Base-by-base conservation (phyloP, 345 rosid species). In the Diplotaxis tenuifolia region DNA sequence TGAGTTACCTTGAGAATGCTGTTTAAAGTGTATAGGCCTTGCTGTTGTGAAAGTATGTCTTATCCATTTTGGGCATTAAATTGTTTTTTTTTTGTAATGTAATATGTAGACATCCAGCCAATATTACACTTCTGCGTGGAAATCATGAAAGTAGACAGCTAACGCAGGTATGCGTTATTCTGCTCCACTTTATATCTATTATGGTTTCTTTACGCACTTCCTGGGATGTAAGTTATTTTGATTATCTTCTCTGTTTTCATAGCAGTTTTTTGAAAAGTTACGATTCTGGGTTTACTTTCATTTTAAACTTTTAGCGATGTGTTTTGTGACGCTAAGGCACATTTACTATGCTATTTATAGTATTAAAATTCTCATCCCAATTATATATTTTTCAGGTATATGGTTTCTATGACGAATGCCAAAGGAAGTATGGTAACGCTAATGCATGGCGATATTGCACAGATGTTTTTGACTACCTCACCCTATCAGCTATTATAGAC, bases 401-500 rank as follows among this genome's bases (percentile, higher is more conserved):
- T 74, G 99, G 98, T 63, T 96, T 96, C 84, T 96, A 96, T 83
- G 99, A 96, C 62, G 99, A 96, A 71, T 96, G 99, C 86, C 99
- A 96, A 71, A 86, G 99, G 84, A 96, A 96, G 88, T 96, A 96
- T 67, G 99, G 99, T 58, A 96, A 96, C 78, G 98, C 98, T 53
- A 96, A 96, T 85, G 99, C 99, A 1, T 96, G 99, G 99, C 88
- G 98, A 63, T 96, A 92, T 70, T 96, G 99, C 82, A 96, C 99
- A 47, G 99, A 96, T 81, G 99, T 96, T 73, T 96, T 96, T 74
- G 99, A 96, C 82, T 96, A 90, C 83, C 85, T 96, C 70, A 92
- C 99, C 59, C 90, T 96, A 49, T 96, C 99, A 76, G 99, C 99
- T 53, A 90, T 96, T 67, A 88, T 96, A 80, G 99, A 96, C 86